Base-by-base conservation (phyloP, 306 rosid species). In the Senna tora region DNA sequence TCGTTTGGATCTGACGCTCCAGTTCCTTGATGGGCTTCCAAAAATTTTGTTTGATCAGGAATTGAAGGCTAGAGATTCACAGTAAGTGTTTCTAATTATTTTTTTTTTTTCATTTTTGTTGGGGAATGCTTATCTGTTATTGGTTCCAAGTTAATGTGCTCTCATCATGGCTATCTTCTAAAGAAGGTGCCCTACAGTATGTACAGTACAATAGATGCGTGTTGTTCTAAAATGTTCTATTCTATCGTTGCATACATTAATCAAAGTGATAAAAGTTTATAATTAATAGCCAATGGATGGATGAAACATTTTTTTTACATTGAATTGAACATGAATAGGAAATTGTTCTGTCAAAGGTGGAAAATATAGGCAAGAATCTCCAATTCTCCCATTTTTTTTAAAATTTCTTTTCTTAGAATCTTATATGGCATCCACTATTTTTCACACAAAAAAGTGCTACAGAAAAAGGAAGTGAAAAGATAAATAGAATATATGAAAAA, bases 11-110 rank as follows among this genome's bases (percentile, higher is more conserved):
- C 80, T 83, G 74, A 86, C 83, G 19, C 73, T 75, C 17, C 88
- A 85, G 78, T 73, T 83, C 61, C 79, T 85, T 42, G 89, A 92
- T 72, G 81, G 85, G 2, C 67, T 62, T 39, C 67, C 67, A 6
- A 62, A 39, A 62, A 8, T 62, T 62, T 20, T 20, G 13, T 62
- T 62, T 62, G 67, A 90, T 76, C 96, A 90, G 75, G 92, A 87
- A 52, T 68, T 82, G 50, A 77, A 77, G 75, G 77, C 75, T 65
- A 86, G 75, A 71, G 96, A 92, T 77, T 79, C 96, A 17, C 86
- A 39, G 67, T 62, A 20, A 39, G 67, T 63, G 46, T 38, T 58
- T 65, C 49, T n/a, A 25, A 25, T 71, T 55, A 34, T 36, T 39
- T 38, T 61, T 11, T 25, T 62, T 39, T 39, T 25, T 12, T 38